A percentile compares a stretch with the other conserved stretches of the same genome.
Evolutionary conservation across 306 rosid genomes (phyloP).

Genomic region (Acacia melanoxylon): DNA sequence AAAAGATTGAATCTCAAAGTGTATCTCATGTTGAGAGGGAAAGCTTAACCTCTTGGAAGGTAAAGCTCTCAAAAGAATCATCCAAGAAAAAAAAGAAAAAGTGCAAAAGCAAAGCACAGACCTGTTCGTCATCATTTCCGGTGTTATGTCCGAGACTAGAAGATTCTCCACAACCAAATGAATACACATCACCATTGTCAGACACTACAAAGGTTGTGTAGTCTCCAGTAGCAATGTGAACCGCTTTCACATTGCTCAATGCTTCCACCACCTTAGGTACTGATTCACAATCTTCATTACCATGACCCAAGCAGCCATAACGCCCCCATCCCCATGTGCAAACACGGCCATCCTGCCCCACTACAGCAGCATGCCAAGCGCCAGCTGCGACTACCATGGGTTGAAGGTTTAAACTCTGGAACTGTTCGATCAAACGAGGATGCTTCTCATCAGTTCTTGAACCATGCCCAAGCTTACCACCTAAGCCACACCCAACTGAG

Average conservation of each 20-base stretch:
- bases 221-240: conserved; percentile 93
- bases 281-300: conserved; percentile 86
- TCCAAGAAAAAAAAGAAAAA: conserved; percentile 20
- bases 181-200: conserved; percentile 81
- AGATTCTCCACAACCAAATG: conserved; percentile 96
- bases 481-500: conserved; percentile 98
- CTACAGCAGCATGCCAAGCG: conserved; percentile 99
- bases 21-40: not conserved
- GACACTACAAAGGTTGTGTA: conserved; percentile 93
- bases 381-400: conserved; percentile 92
- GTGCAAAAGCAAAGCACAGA: conserved; percentile 33
- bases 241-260: conserved; percentile 69
- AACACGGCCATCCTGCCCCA: conserved; percentile 87
- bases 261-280: conserved; percentile 88
- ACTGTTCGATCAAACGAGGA: conserved; percentile 84
- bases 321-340: conserved; percentile 99
- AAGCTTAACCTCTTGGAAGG: not conserved
- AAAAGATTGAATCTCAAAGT: not conserved
- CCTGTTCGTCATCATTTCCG: conserved; percentile 65
- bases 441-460: conserved; percentile 77
- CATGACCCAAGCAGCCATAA: conserved; percentile 94
- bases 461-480: conserved; percentile 97
- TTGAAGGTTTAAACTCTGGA: conserved; percentile 71
- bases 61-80: not conserved
- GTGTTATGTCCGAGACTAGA: conserved; percentile 82